Percentiles rank a stretch among this genome's conserved stretches.
These are phyloP conservation scores for Syncephalastrum contaminatum DNA, from an alignment of 371 early-diverging fungal species.

Conservation along the genomic window DNA sequence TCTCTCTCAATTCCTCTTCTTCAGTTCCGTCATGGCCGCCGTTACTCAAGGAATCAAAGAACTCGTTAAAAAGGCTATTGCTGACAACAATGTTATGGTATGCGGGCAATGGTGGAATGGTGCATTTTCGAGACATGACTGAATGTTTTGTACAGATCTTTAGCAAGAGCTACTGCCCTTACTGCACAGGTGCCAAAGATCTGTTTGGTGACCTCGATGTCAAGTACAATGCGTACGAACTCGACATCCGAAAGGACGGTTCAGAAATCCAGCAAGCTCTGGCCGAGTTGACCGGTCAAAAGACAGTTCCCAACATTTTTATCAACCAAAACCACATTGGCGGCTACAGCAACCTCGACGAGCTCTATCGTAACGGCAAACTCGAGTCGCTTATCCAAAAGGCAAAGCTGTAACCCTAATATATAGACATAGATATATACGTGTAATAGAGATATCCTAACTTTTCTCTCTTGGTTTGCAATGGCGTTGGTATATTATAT, in stretches of 20 bases:
- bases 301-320: slow-evolving; percentile 93
- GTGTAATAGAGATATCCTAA: no score
- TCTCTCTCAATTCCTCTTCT: background rate
- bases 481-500: no score
- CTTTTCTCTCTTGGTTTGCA: no score
- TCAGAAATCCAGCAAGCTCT: slow-evolving; percentile 75
- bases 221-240: slow-evolving; percentile 56
- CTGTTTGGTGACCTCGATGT: slow-evolving; percentile 54
- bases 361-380: slow-evolving; percentile 53
- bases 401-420: slow-evolving; percentile 16
- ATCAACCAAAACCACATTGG: slow-evolving; percentile 80
- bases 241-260: slow-evolving; percentile 65
- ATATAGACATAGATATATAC: background rate
- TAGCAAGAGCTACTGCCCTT: slow-evolving; percentile 88
- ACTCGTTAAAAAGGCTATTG: slow-evolving; percentile 37
- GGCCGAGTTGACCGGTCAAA: slow-evolving; percentile 69
- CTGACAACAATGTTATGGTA: slow-evolving; percentile 44
- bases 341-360: slow-evolving; percentile 76
- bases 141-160: slow-evolving; percentile 52
- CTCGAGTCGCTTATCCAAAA: slow-evolving; percentile 53
- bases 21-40: slow-evolving; percentile 7
- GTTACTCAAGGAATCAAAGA: slow-evolving; percentile 29
- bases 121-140: background rate
- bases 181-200: slow-evolving; percentile 73
- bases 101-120: background rate